Percentiles rank a stretch among this genome's conserved stretches.
Evolutionary conservation across 2,329 filamentous ascomycete genomes (phyloP).

Genomic region (Neospermospora avenae): DNA sequence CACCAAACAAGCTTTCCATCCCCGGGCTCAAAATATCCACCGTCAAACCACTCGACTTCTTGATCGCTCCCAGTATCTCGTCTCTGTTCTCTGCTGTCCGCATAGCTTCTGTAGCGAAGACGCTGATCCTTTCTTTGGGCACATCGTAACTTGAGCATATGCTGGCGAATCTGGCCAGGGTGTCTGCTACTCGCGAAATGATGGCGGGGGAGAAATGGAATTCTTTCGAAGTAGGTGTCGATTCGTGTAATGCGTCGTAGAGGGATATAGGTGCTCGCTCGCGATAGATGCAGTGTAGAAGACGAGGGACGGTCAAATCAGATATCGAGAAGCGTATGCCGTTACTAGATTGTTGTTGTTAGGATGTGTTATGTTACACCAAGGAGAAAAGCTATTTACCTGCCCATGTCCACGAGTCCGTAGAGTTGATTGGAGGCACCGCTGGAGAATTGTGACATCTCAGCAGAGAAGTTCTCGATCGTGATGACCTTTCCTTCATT

Average conservation of each 20-base stretch:
- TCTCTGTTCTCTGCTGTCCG: conserved; percentile 72
- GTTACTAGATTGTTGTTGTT: conserved; percentile 55
- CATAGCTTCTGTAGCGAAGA: conserved; percentile 88
- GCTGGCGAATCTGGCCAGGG: conserved; percentile 66
- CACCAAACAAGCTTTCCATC: conserved; percentile 79
- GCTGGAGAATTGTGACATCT: conserved; percentile 28
- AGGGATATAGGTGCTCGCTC: conserved; percentile 79
- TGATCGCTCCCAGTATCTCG: conserved; percentile 65
- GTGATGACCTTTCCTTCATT: conserved; percentile 29
- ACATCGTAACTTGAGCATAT: conserved; percentile 71
- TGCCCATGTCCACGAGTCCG: conserved; percentile 37
- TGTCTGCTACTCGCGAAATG: conserved; percentile 63
- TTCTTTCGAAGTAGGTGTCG: conserved; percentile 33
- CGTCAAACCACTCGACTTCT: conserved; percentile 58
- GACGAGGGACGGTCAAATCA: conserved; percentile 69
- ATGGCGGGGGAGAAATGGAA: conserved; percentile 49
- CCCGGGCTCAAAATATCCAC: conserved; percentile 73
- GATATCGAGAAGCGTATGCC: conserved; percentile 92
- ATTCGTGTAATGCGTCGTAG: conserved; percentile 72
- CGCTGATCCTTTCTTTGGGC: conserved; percentile 58
- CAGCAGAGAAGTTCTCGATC: conserved; percentile 30
- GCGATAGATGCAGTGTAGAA: conserved; percentile 74
- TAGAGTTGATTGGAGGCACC: conserved; percentile 26
- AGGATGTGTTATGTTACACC: neutral
- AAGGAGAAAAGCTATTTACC: conserved; percentile 24